phyloP scores from a whole-genome alignment of 2,329 filamentous ascomycete genomes.

The Botrytis hyacinthi region DNA sequence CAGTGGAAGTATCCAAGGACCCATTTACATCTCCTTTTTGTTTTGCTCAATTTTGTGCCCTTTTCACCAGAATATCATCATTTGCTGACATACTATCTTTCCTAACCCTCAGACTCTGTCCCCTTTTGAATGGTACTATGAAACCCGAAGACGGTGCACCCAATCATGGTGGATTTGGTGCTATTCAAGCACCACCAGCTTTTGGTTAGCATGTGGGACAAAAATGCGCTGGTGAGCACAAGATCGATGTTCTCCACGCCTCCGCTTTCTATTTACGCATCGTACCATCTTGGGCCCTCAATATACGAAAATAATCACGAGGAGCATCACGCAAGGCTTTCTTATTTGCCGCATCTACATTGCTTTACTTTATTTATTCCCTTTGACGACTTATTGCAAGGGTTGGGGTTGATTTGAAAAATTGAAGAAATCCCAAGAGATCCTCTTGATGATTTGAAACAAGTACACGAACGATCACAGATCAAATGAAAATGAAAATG shows the following conservation, averaged over 20 bases:
- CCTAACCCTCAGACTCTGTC: conserved; percentile 63
- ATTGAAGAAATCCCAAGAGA: background rate
- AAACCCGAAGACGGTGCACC: conserved; percentile 56
- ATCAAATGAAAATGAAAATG: background rate
- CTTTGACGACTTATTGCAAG: background rate
- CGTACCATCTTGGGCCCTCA: conserved; percentile 13
- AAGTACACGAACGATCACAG: background rate
- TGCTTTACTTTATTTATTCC: background rate
- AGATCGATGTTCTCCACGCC: conserved; percentile 16
- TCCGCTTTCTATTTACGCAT: background rate
- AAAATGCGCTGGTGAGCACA: background rate
- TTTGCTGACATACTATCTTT: conserved; percentile 18
- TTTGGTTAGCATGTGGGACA: background rate
- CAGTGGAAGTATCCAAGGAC: conserved; percentile 2
- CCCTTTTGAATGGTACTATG: conserved; percentile 80
- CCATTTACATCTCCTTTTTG: background rate
- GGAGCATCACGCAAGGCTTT: background rate
- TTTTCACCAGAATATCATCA: background rate
- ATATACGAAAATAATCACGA: background rate
- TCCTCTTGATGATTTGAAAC: too few relatives aligned
- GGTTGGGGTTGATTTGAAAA: background rate
- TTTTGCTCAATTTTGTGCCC: background rate
- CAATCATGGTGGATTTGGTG: conserved; percentile 58
- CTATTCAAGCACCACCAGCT: conserved; percentile 32
- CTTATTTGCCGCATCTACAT: background rate